Conservation (phyloP, 179 eudicot genomes). For the Silene noctiflora region DNA sequence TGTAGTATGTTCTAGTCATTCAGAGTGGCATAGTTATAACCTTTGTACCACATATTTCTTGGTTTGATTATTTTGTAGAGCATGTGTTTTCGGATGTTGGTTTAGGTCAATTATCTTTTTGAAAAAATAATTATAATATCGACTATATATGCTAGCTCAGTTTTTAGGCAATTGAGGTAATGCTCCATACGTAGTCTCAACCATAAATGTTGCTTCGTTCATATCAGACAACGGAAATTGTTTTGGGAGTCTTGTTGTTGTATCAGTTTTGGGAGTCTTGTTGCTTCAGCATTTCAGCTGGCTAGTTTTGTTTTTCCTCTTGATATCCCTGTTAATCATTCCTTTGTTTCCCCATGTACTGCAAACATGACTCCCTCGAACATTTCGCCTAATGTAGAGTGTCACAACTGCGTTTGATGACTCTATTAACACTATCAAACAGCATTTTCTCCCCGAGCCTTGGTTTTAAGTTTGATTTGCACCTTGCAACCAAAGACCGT, state of each 20-base stretch:
- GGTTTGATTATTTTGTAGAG: not conserved
- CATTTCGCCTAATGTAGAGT: no score
- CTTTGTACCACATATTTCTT: not conserved
- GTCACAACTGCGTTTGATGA: not conserved
- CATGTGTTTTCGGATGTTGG: not conserved
- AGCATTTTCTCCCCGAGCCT: not conserved
- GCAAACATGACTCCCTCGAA: no score
- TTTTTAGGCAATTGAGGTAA: not conserved
- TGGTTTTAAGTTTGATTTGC: not conserved
- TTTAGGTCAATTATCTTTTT: not conserved
- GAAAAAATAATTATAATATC: no score
- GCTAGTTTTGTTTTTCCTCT: not conserved
- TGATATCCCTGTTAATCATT: not conserved
- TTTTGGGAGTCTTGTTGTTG: no score
- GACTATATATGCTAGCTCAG: not conserved
- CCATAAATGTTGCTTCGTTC: not conserved
- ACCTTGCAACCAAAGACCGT: no score
- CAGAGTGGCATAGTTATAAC: not conserved
- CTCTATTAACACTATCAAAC: not conserved
- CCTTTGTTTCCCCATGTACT: not conserved
- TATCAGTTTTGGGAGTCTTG: not conserved
- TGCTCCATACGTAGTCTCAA: not conserved
- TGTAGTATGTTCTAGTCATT: not conserved
- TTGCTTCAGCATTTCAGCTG: not conserved
- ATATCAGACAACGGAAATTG: no score